Percentiles rank a stretch among this genome's conserved stretches.
These are phyloP conservation scores for Orychophragmus violaceus DNA, from an alignment of 345 rosid genomes.

Conservation along the genomic window DNA sequence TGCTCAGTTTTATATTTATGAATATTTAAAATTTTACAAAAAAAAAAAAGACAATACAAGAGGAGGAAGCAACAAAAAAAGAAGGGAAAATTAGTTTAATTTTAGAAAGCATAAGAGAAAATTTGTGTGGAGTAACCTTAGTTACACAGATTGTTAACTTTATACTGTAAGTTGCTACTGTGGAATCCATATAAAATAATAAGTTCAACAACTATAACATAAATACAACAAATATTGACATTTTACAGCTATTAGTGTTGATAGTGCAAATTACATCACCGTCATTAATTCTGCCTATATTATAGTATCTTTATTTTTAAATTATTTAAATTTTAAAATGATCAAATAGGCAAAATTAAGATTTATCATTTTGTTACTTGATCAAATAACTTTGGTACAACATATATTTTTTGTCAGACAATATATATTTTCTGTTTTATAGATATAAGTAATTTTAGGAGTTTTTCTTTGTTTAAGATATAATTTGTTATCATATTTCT, in stretches of 20 bases:
- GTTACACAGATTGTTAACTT: neutral
- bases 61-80: no score
- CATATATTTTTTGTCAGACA: no score
- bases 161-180: neutral
- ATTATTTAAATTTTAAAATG: neutral
- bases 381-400: neutral
- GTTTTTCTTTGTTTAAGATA: no score
- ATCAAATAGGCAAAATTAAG: neutral
- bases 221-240: neutral
- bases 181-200: neutral
- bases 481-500: no score
- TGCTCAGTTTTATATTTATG: no score
- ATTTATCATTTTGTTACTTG: neutral
- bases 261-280: neutral
- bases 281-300: neutral
- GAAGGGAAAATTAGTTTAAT: no score
- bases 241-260: neutral
- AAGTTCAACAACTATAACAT: neutral
- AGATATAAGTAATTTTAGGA: no score
- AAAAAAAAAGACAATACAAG: no score
- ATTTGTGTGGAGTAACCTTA: neutral
- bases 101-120: neutral
- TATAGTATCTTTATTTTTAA: no score
- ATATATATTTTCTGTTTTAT: neutral
- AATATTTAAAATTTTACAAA: no score